Evolutionary conservation across 805 yeast species (phyloP).

Genomic region (Starmerella geochares): DNA sequence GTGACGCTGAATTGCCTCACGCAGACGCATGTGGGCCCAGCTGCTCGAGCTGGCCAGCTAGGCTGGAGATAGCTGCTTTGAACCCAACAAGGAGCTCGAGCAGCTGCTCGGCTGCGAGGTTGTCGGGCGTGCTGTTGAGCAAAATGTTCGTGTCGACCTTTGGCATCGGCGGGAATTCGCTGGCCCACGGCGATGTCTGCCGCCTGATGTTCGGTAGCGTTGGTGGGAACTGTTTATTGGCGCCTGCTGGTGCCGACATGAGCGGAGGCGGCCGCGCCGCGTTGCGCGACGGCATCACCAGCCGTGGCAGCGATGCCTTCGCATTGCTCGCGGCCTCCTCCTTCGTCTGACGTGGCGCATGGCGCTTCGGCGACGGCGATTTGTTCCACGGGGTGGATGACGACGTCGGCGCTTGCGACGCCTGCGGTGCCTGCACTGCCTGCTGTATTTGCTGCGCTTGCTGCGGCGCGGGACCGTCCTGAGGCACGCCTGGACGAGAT

Average conservation of each 20-base stretch:
- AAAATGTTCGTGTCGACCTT: constrained; percentile 31
- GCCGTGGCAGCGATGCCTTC: constrained; percentile 14
- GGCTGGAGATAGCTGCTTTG: constrained; percentile 22
- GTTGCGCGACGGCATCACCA: constrained; percentile 18
- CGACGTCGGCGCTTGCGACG: background rate
- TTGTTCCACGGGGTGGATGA: constrained; percentile 12
- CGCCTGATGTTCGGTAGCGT: background rate
- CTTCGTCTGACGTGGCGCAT: background rate
- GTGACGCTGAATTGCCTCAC: too few relatives aligned
- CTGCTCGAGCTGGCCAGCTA: constrained; percentile 15
- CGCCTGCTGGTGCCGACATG: constrained; percentile 15
- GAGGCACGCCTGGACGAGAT: background rate
- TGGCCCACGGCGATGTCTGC: constrained; percentile 1
- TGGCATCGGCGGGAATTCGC: constrained; percentile 30
- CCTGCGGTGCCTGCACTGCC: background rate
- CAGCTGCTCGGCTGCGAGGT: constrained; percentile 30
- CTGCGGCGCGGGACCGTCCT: too few relatives aligned
- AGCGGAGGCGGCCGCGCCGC: constrained; percentile 6
- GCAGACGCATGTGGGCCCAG: background rate
- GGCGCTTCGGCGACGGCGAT: constrained; percentile 18
- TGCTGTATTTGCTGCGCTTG: too few relatives aligned
- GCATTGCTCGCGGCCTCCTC: background rate
- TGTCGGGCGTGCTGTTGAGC: constrained; percentile 33
- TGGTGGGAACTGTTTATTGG: background rate
- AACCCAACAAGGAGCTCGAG: constrained; percentile 29